Evolutionary conservation across 78 protist genomes (phyloP), one percentile per base, ranked within the genome.

Genomic region (Speleostelium caveatum): DNA sequence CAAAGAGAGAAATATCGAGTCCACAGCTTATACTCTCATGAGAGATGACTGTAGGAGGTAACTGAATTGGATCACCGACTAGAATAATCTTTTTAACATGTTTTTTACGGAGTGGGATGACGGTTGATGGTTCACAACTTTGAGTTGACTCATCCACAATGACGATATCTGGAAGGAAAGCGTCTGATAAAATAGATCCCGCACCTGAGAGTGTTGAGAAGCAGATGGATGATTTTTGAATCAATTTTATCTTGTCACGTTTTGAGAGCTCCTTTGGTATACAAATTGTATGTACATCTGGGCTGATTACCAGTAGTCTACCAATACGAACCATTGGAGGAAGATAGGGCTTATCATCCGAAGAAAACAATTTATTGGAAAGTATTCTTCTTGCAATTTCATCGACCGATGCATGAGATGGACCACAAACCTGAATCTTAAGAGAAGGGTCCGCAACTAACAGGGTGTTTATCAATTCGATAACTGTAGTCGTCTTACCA

Each of bases 101-200:
- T 33, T 80, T 16, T 28, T 24, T 39, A 26, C 22, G 5, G 14
- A 94, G 67, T 32, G 96, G 93, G 1, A 95, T 86, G 10, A 96
- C n/a, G 17, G 87, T 65, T 6, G 91, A 60, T 19, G 95, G 88
- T 24, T 96, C 98, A 4, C 73, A 67, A 14, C 89, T 51, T 63
- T 96, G 98, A 12, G 97, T 88, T 12, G 97, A 93, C 39, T 96
- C 98, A 38, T 96, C 98, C 1, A 96, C 75, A 19, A 96, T 75
- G 53, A 94, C 92, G 26, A 72, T 55, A 24, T 32, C 35, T 49
- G 10, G 56, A 51, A 3, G 45, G 6, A 6, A 14, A 10, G 10
- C 10, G 53, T 45, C 53, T 45, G 53, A 14, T 10, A 14, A 10
- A 45, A 10, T 45, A 14, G 6, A 14, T 6, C 10, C 53, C 6